These are phyloP conservation scores for Coemansia aciculifera DNA, from an alignment of 192 early-diverging fungal species.

Conservation along the genomic window DNA sequence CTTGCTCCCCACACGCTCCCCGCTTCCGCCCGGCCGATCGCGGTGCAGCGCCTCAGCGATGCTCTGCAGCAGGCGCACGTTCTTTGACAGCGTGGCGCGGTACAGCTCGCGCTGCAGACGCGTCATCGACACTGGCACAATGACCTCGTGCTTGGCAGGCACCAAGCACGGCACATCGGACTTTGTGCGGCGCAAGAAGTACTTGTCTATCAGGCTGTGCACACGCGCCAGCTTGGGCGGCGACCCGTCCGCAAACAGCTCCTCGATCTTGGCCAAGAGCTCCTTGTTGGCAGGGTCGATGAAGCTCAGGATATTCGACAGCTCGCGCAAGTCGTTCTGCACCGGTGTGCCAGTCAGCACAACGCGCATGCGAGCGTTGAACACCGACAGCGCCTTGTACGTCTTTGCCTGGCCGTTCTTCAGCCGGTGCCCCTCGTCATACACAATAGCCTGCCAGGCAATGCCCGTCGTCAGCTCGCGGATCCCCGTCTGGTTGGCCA, in stretches of 20 bases:
- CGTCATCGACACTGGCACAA: conserved; percentile 87
- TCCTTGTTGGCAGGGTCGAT: conserved; percentile 79
- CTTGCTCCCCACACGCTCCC: background rate
- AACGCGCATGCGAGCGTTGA: conserved; percentile 78
- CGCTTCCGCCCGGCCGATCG: background rate
- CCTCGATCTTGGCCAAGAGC: conserved; percentile 66
- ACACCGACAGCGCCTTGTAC: conserved; percentile 76
- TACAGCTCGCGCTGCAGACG: conserved; percentile 84
- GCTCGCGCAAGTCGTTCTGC: conserved; percentile 91
- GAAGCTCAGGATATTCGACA: conserved; percentile 82
- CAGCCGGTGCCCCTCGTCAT: conserved; percentile 96
- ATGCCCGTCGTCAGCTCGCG: conserved; percentile 57
- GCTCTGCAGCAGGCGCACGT: conserved; percentile 68
- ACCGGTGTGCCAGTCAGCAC: conserved; percentile 97
- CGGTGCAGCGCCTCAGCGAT: conserved; percentile 33
- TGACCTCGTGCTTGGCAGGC: conserved; percentile 91
- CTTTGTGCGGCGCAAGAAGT: conserved; percentile 91
- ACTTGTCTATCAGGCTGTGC: conserved; percentile 67
- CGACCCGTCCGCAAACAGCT: conserved; percentile 21
- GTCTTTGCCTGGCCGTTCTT: conserved; percentile 90
- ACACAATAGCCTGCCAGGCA: conserved; percentile 82
- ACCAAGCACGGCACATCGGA: conserved; percentile 89
- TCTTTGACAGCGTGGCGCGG: conserved; percentile 84
- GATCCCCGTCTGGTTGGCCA: conserved; percentile 70
- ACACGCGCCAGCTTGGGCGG: conserved; percentile 72